These are phyloP conservation scores for Cylindrotheca fusiformis DNA, from an alignment of 108 stramenopile genomes.

Conservation along the genomic window DNA sequence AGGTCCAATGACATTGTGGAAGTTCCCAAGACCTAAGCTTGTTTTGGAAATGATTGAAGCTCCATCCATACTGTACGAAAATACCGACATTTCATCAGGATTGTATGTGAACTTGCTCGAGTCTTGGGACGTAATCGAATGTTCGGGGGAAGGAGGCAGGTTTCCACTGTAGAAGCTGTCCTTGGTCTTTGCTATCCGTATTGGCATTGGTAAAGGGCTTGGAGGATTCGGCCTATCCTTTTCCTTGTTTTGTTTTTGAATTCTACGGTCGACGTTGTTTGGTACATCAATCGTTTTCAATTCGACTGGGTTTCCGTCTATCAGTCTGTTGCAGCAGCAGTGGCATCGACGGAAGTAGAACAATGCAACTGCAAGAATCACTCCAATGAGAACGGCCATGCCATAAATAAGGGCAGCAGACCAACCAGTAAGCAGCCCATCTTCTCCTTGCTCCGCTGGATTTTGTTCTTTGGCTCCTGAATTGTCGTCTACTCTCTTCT, in stretches of 20 bases:
- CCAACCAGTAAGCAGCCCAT: not conserved
- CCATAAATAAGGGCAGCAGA: not conserved
- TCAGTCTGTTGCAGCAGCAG: not conserved
- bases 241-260: not conserved
- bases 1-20: not conserved
- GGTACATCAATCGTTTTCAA: not conserved
- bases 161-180: not conserved
- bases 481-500: constrained; percentile 2
- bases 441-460: not conserved
- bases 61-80: not conserved
- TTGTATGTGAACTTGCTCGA: constrained; percentile 43
- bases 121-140: constrained; percentile 28
- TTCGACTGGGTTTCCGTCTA: not conserved
- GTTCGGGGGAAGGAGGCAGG: constrained; percentile 18
- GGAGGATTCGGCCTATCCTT: not conserved
- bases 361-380: not conserved
- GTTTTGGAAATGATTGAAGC: not conserved
- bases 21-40: not conserved
- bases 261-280: not conserved
- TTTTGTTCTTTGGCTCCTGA: not conserved
- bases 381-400: not conserved
- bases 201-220: not conserved
- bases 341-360: not conserved
- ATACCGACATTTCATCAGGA: constrained; percentile 5
- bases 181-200: not conserved